These are phyloP conservation scores for Fusarium verrucosum DNA, from an alignment of 2,329 filamentous ascomycete species.

Conservation along the genomic window DNA sequence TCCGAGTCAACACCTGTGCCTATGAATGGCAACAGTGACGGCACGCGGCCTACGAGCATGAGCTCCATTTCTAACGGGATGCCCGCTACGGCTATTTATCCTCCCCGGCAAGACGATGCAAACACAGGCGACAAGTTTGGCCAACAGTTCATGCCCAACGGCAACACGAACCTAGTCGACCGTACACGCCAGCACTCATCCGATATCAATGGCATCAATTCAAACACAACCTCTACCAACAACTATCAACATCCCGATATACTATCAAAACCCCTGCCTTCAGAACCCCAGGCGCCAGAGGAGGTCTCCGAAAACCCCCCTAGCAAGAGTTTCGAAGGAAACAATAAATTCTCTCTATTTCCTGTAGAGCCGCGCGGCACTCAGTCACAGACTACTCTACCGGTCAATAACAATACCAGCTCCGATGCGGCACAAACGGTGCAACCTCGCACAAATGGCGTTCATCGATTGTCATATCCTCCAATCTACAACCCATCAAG, in stretches of 20 bases:
- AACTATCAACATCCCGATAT: slow-evolving; percentile 22
- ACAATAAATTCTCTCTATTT: slow-evolving; percentile 11
- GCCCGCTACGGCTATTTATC: slow-evolving; percentile 49
- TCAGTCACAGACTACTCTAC: slow-evolving; percentile 24
- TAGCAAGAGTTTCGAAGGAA: slow-evolving; percentile 31
- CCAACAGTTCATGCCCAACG: slow-evolving; percentile 44
- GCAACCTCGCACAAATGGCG: slow-evolving; percentile 46
- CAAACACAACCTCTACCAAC: slow-evolving; percentile 16
- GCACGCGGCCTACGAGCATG: slow-evolving; percentile 62
- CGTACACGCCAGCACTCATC: slow-evolving; percentile 40
- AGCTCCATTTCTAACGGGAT: slow-evolving; percentile 67
- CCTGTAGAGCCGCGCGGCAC: slow-evolving; percentile 29
- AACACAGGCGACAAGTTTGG: slow-evolving; percentile 30
- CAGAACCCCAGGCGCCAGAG: slow-evolving; percentile 31
- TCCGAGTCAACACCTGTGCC: slow-evolving; percentile 57
- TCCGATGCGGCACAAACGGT: slow-evolving; percentile 43
- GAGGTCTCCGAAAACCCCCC: slow-evolving; percentile 21
- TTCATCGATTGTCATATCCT: slow-evolving; percentile 72
- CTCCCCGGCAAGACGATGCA: slow-evolving; percentile 43
- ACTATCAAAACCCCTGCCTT: slow-evolving; percentile 38
- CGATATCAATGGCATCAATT: slow-evolving; percentile 34
- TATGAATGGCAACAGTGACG: slow-evolving; percentile 55
- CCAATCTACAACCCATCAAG: slow-evolving; percentile 61
- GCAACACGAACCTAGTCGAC: slow-evolving; percentile 43
- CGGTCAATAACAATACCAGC: slow-evolving; percentile 39